These are phyloP conservation scores for Noccaea bulbosa DNA, from an alignment of 345 rosid genomes.

Conservation along the genomic window DNA sequence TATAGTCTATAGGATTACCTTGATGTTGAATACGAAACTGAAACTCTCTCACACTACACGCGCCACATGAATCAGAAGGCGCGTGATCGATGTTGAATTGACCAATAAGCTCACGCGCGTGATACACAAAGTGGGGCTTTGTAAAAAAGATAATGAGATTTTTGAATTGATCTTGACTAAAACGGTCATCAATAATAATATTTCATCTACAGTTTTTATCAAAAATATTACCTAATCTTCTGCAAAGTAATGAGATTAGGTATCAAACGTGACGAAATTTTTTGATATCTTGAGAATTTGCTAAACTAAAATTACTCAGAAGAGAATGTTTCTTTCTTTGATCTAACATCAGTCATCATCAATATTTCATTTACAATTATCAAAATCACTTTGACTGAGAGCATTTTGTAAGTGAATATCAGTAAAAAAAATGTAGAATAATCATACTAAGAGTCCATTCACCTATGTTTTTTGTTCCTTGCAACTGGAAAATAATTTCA, in stretches of 20 bases:
- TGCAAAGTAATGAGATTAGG: too few relatives aligned
- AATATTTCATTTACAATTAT: not conserved
- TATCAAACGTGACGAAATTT: not conserved
- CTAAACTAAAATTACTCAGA: slow-evolving; percentile 3
- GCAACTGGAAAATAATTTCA: not conserved
- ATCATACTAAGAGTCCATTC: not conserved
- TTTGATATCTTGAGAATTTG: not conserved
- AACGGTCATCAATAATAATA: too few relatives aligned
- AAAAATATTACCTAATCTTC: too few relatives aligned
- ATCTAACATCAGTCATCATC: not conserved
- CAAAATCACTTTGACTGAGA: not conserved
- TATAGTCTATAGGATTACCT: not conserved
- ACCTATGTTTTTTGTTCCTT: too few relatives aligned
- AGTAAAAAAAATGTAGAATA: not conserved
- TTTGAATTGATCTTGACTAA: not conserved
- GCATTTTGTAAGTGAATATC: not conserved
- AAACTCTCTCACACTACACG: slow-evolving; percentile 22
- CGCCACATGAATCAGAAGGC: slow-evolving; percentile 21
- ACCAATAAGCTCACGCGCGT: slow-evolving; percentile 26
- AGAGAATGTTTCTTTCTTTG: slow-evolving; percentile 10
- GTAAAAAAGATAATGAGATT: not conserved
- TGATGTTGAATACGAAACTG: slow-evolving; percentile 21
- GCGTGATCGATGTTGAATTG: slow-evolving; percentile 35
- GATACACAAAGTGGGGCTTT: not conserved
- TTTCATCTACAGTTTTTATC: too few relatives aligned